phyloP scores from a whole-genome alignment of 2,329 filamentous ascomycete genomes.

The Endocalyx cinctus region DNA sequence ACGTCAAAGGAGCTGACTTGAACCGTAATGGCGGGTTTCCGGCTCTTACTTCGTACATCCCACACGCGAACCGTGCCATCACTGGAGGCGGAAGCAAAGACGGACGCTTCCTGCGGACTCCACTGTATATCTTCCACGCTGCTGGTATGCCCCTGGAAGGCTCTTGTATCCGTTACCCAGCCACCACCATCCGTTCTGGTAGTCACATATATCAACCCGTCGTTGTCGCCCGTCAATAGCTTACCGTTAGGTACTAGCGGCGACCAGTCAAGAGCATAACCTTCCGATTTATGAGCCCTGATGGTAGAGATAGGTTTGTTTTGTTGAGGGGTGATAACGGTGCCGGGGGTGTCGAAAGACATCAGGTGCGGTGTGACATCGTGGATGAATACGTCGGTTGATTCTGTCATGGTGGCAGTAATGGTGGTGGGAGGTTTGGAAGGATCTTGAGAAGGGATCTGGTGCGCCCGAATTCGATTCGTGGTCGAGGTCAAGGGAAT shows the following conservation, averaged over 20 bases:
- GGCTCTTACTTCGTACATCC: slow-evolving; percentile 88
- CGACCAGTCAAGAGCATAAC: slow-evolving; percentile 97
- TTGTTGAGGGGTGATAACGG: slow-evolving; percentile 71
- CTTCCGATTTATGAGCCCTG: slow-evolving; percentile 86
- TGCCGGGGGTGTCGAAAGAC: slow-evolving; percentile 86
- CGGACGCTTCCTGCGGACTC: slow-evolving; percentile 88
- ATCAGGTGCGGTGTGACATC: slow-evolving; percentile 86
- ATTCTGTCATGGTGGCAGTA: slow-evolving; percentile 90
- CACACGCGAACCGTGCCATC: slow-evolving; percentile 95
- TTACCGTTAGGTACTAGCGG: slow-evolving; percentile 75
- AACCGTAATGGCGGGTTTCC: slow-evolving; percentile 81
- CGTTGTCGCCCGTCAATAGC: slow-evolving; percentile 85
- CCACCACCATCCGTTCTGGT: slow-evolving; percentile 82
- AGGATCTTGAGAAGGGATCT: slow-evolving; percentile 67
- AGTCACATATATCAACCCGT: slow-evolving; percentile 84
- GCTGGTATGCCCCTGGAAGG: slow-evolving; percentile 78
- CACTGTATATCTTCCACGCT: slow-evolving; percentile 95
- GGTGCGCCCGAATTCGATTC: slow-evolving; percentile 87
- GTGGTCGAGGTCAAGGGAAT: slow-evolving; percentile 85
- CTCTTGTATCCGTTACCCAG: slow-evolving; percentile 79
- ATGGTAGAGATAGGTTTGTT: slow-evolving; percentile 87
- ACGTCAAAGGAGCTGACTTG: slow-evolving; percentile 81
- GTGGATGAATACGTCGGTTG: slow-evolving; percentile 83
- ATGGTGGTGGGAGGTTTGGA: slow-evolving; percentile 74
- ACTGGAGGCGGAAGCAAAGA: slow-evolving; percentile 89